These are phyloP conservation scores for Carex arenaria DNA, from an alignment of 202 grass and related monocot species.

Conservation along the genomic window DNA sequence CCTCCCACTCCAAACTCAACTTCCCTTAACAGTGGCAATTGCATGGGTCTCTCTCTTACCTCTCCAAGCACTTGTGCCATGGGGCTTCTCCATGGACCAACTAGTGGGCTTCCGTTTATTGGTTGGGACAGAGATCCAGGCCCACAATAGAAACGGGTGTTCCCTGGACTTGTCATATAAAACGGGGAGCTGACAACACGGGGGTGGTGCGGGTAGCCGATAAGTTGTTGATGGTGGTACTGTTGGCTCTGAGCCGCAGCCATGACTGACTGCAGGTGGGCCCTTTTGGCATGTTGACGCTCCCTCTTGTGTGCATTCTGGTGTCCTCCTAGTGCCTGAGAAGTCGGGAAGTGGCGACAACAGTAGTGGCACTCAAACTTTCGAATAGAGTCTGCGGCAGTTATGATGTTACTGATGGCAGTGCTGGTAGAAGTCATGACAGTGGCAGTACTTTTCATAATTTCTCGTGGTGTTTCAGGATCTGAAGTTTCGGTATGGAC, in stretches of 20 bases:
- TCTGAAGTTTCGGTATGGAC: conserved; percentile 42
- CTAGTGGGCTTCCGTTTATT: conserved; percentile 57
- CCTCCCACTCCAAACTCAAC: conserved; percentile 25
- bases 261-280: conserved; percentile 81
- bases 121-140: conserved; percentile 58
- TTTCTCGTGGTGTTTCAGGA: conserved; percentile 18
- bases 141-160: conserved; percentile 50
- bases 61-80: conserved; percentile 23
- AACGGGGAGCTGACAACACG: conserved; percentile 26
- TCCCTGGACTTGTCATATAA: conserved; percentile 12
- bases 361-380: conserved; percentile 99
- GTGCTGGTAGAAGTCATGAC: neutral
- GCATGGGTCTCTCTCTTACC: conserved; percentile 25
- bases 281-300: conserved; percentile 82
- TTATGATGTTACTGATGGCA: conserved; percentile 19
- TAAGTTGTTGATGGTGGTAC: conserved; percentile 44
- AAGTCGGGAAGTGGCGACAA: conserved; percentile 92
- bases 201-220: conserved; percentile 55
- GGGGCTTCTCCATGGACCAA: conserved; percentile 47
- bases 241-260: conserved; percentile 40
- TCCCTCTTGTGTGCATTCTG: conserved; percentile 98
- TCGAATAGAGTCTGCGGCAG: conserved; percentile 35
- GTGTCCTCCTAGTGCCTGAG: conserved; percentile 92
- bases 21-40: conserved; percentile 30
- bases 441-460: neutral